Conservation (phyloP, 2,329 filamentous ascomycete species). For the Penicillium sp. region DNA sequence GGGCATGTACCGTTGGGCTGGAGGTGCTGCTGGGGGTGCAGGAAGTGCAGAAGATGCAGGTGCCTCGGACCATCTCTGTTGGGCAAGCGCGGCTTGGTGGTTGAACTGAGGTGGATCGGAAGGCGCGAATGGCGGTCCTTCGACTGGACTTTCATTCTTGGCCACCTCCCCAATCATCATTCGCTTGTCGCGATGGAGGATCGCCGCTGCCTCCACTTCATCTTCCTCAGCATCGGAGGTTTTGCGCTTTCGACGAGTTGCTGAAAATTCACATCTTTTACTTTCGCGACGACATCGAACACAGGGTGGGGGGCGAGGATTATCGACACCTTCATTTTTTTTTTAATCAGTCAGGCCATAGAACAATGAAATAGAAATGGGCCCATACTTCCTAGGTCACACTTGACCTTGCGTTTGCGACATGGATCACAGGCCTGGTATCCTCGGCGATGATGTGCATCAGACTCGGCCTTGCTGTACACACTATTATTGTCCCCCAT, state of each 20-base stretch:
- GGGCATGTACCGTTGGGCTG: constrained; percentile 29
- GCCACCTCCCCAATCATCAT: constrained; percentile 53
- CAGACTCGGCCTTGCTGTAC: constrained; percentile 33
- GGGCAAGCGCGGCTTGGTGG: constrained; percentile 22
- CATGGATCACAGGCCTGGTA: constrained; percentile 52
- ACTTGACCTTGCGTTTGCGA: constrained; percentile 51
- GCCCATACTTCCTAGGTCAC: constrained; percentile 47
- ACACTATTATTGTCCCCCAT: constrained; percentile 23
- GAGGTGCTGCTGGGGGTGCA: constrained; percentile 17
- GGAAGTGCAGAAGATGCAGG: constrained; percentile 11
- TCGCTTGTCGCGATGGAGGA: constrained; percentile 46
- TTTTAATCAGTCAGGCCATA: constrained; percentile 15
- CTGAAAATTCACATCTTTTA: constrained; percentile 96
- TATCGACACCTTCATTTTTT: constrained; percentile 64
- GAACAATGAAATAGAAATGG: constrained; percentile 10
- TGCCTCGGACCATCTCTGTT: constrained; percentile 33
- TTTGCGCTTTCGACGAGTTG: constrained; percentile 89
- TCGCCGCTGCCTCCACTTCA: constrained; percentile 40
- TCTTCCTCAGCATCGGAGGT: constrained; percentile 50
- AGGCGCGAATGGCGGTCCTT: constrained; percentile 29
- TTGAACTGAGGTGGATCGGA: constrained; percentile 28
- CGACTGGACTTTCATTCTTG: constrained; percentile 26
- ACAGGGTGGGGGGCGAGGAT: constrained; percentile 89
- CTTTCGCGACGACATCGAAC: constrained; percentile 89
- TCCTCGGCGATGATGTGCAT: constrained; percentile 45